These are phyloP conservation scores for Trametes cingulata DNA, from an alignment of 768 basidiomycete genomes.

Conservation along the genomic window DNA sequence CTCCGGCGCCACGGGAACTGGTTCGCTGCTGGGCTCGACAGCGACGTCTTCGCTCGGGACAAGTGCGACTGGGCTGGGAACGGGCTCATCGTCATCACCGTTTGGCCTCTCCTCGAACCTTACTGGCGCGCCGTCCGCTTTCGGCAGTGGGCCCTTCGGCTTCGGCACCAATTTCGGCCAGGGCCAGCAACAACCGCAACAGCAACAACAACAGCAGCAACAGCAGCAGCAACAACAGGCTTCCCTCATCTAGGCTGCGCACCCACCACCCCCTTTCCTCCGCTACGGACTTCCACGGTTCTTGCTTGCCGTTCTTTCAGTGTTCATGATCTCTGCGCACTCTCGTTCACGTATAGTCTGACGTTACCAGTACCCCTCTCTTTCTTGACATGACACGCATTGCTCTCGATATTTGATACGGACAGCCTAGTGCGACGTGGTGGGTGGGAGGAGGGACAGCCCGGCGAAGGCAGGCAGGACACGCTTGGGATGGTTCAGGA, in stretches of 20 bases:
- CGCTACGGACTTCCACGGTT: not conserved
- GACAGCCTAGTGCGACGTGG: slow-evolving; percentile 6
- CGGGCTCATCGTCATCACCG: slow-evolving; percentile 1
- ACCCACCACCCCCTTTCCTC: not conserved
- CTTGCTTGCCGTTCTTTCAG: not conserved
- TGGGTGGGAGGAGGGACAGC: not conserved
- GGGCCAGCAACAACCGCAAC: slow-evolving; percentile 29
- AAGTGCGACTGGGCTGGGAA: slow-evolving; percentile 2
- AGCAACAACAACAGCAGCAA: slow-evolving; percentile 44
- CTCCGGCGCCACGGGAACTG: slow-evolving; percentile 11
- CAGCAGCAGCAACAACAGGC: too few species aligned
- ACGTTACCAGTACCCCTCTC: not conserved
- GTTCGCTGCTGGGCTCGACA: slow-evolving; percentile 24
- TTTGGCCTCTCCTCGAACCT: slow-evolving; percentile 17
- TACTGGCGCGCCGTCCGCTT: slow-evolving; percentile 21
- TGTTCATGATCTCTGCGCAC: not conserved
- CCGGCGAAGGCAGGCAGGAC: not conserved
- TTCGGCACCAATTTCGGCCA: slow-evolving; percentile 10
- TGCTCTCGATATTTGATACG: slow-evolving; percentile 14
- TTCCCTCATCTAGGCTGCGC: slow-evolving; percentile 48
- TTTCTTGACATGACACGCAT: not conserved
- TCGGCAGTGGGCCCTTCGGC: slow-evolving; percentile 23
- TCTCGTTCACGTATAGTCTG: not conserved
- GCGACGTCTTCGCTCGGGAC: slow-evolving; percentile 30
- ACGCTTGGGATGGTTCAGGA: not conserved